Evolutionary conservation across 345 rosid species (phyloP).

Genomic region (Theobroma cacao): DNA sequence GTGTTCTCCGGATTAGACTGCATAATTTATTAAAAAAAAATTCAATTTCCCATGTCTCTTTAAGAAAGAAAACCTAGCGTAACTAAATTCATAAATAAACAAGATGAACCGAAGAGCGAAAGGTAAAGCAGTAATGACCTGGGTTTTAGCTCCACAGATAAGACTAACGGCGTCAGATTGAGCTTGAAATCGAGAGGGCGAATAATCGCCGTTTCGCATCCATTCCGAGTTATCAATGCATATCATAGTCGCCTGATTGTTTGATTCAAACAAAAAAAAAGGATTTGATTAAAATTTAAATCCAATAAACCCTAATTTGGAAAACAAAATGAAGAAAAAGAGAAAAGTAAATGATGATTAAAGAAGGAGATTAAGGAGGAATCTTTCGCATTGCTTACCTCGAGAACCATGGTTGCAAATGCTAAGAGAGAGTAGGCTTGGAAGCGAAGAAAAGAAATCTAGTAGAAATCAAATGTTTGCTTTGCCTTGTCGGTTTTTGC

Average conservation of each 20-base stretch:
- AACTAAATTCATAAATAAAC: slow-evolving; percentile 1
- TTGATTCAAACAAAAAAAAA: background rate
- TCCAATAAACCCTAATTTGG: background rate
- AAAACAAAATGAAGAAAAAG: background rate
- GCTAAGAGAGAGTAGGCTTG: background rate
- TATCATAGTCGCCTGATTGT: slow-evolving; percentile 70
- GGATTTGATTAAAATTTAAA: background rate
- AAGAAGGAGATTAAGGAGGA: background rate
- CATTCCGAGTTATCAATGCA: slow-evolving; percentile 85
- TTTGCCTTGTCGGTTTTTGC: too few relatives aligned
- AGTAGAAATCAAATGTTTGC: slow-evolving; percentile 8
- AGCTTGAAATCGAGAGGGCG: slow-evolving; percentile 67
- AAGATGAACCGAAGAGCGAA: background rate
- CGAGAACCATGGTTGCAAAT: slow-evolving; percentile 58
- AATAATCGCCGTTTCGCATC: slow-evolving; percentile 88
- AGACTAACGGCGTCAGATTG: slow-evolving; percentile 80
- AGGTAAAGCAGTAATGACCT: background rate
- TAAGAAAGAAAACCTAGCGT: slow-evolving; percentile 19
- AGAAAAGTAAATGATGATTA: background rate
- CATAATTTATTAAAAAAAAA: background rate
- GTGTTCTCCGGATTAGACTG: slow-evolving; percentile 89
- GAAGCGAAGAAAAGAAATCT: slow-evolving; percentile 9
- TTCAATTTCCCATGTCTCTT: slow-evolving; percentile 6
- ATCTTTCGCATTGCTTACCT: slow-evolving; percentile 35
- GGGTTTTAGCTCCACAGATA: slow-evolving; percentile 75